phyloP scores from a whole-genome alignment of 345 rosid genomes.

The Turritis glabra region DNA sequence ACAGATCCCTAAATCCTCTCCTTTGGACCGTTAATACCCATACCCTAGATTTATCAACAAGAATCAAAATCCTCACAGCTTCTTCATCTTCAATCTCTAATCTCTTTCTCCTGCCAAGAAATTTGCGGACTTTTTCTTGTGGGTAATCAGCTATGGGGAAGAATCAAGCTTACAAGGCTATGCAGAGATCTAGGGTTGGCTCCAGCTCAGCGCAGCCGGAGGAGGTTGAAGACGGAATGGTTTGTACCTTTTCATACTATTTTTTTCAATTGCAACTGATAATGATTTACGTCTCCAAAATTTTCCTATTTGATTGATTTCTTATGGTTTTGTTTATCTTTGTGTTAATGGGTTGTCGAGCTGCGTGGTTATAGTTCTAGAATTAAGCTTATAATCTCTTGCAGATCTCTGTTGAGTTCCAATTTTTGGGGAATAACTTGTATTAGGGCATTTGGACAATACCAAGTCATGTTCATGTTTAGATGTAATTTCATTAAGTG shows the following conservation, averaged over 20 bases:
- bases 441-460: neutral
- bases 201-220: constrained; percentile 83
- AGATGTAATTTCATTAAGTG: neutral
- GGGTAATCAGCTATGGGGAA: constrained; percentile 68
- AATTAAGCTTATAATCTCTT: neutral
- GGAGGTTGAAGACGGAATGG: constrained; percentile 98
- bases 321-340: constrained; percentile 3
- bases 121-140: neutral
- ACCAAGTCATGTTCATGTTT: neutral
- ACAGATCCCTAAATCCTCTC: constrained; percentile 36
- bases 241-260: constrained; percentile 82
- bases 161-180: constrained; percentile 98
- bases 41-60: neutral
- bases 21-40: constrained; percentile 25
- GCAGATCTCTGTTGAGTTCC: neutral
- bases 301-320: neutral
- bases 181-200: constrained; percentile 94
- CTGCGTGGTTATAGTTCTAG: neutral
- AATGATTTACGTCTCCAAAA: neutral
- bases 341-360: neutral
- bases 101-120: constrained; percentile 1
- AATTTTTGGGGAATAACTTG: constrained; percentile 14
- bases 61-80: neutral
- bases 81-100: constrained; percentile 1
- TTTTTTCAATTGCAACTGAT: neutral